Evolutionary conservation across 1,284 basidiomycete species (phyloP).

Genomic region (Leucoagaricus sp.): DNA sequence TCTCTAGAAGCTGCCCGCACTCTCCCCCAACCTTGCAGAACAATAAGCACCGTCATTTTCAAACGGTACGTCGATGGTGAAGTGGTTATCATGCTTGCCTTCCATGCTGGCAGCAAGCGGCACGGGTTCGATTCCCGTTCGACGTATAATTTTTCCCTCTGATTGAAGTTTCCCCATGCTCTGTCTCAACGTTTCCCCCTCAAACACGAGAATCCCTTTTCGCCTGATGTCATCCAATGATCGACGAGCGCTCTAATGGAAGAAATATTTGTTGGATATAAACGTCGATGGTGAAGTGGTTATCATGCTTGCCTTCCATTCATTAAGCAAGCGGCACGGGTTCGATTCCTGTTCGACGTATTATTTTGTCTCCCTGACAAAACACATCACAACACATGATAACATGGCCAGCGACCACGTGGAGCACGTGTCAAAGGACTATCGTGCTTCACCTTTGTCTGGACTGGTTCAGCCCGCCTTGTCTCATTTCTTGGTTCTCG

Average conservation of each 20-base stretch:
- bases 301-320: conserved; percentile 83
- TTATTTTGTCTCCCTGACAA: not conserved
- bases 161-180: too few species aligned
- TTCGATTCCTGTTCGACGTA: conserved; percentile 21
- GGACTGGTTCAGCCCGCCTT: too few species aligned
- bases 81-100: conserved; percentile 85
- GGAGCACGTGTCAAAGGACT: conserved; percentile 11
- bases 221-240: too few species aligned
- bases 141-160: conserved; percentile 15
- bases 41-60: not conserved
- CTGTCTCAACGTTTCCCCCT: too few species aligned
- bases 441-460: not conserved
- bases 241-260: too few species aligned
- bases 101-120: conserved; percentile 42
- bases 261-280: too few species aligned
- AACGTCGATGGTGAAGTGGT: conserved; percentile 67
- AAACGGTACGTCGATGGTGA: conserved; percentile 49
- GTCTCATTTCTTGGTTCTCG: not conserved
- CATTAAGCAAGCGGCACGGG: conserved; percentile 22
- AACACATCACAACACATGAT: conserved; percentile 5
- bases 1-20: too few species aligned
- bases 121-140: conserved; percentile 25
- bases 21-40: too few species aligned
- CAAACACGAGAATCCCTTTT: too few species aligned
- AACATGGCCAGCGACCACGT: not conserved